Percentiles rank a stretch among this genome's conserved stretches.
Evolutionary conservation across 495 filamentous ascomycete species (phyloP).

Genomic region (Tuber calosporum): DNA sequence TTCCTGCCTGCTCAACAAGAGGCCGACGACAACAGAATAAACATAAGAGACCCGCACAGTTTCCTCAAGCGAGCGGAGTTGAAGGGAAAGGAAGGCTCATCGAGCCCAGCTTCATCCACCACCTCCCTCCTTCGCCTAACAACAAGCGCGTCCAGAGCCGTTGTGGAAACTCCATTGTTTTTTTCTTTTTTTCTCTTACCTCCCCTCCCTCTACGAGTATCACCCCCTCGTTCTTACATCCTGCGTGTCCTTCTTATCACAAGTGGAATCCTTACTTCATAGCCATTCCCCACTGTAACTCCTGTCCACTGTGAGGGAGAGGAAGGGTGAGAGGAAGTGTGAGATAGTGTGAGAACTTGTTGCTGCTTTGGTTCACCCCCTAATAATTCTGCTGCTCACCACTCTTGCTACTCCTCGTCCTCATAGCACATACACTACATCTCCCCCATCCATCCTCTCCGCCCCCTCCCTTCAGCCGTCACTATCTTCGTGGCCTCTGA

Average conservation of each 20-base stretch:
- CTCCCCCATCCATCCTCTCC: neutral
- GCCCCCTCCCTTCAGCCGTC: slow-evolving; percentile 3
- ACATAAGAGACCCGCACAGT: neutral
- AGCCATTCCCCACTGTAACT: neutral
- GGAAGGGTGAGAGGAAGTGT: neutral
- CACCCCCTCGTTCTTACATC: slow-evolving; percentile 5
- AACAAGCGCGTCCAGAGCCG: neutral
- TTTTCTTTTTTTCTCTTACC: slow-evolving; percentile 4
- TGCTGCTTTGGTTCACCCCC: neutral
- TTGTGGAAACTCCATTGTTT: neutral
- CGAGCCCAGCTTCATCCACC: neutral
- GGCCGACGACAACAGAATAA: neutral
- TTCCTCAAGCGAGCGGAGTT: neutral
- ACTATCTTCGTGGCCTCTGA: slow-evolving; percentile 20
- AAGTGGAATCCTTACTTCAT: neutral
- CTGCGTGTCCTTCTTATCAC: neutral
- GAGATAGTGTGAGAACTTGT: neutral
- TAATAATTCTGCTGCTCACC: neutral
- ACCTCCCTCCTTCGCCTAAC: neutral
- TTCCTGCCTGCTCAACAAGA: neutral
- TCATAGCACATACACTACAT: neutral
- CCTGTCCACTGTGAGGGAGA: neutral
- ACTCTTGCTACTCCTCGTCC: neutral
- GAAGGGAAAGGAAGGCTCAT: neutral
- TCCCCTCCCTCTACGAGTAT: slow-evolving; percentile 11